A percentile compares a stretch with the other conserved stretches of the same genome.
phyloP scores from a whole-genome alignment of 2,329 filamentous ascomycete species.

The Periconia sp. region DNA sequence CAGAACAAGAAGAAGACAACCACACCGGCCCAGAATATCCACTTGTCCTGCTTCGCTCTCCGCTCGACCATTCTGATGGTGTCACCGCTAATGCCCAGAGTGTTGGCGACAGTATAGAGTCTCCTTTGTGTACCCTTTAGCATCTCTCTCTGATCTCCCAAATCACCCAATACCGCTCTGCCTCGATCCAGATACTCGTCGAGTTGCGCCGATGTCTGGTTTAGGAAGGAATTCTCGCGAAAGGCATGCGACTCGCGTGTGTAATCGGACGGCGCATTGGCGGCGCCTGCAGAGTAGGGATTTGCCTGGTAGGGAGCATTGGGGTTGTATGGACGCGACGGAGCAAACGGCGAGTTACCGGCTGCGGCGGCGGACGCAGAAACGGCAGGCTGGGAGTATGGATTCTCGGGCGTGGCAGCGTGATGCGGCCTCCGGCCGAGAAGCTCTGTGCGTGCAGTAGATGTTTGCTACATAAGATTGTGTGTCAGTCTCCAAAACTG shows the following conservation, averaged over 20 bases:
- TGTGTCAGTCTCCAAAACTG: constrained; percentile 9
- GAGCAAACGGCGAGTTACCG: constrained; percentile 32
- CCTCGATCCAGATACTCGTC: constrained; percentile 94
- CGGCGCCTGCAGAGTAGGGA: constrained; percentile 41
- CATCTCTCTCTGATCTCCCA: constrained; percentile 89
- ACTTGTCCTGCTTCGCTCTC: constrained; percentile 91
- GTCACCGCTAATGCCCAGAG: constrained; percentile 87
- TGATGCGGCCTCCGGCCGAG: constrained; percentile 81
- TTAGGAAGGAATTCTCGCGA: constrained; percentile 85
- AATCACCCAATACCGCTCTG: constrained; percentile 83
- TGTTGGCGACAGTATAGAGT: constrained; percentile 91
- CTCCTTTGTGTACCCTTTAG: constrained; percentile 91
- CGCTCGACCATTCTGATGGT: constrained; percentile 97
- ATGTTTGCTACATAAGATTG: constrained; percentile 48
- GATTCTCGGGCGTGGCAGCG: constrained; percentile 85
- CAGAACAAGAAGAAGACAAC: constrained; percentile 88
- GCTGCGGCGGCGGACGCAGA: constrained; percentile 19
- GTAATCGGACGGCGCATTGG: constrained; percentile 53
- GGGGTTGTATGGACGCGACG: constrained; percentile 29
- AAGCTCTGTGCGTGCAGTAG: constrained; percentile 76
- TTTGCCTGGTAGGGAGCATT: constrained; percentile 43
- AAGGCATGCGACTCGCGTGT: constrained; percentile 79
- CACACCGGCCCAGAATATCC: constrained; percentile 91
- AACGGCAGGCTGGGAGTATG: constrained; percentile 62
- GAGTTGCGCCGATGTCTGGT: constrained; percentile 77